These are phyloP conservation scores for Codiaeum variegatum DNA, from an alignment of 441 rosid genomes.

Conservation along the genomic window DNA sequence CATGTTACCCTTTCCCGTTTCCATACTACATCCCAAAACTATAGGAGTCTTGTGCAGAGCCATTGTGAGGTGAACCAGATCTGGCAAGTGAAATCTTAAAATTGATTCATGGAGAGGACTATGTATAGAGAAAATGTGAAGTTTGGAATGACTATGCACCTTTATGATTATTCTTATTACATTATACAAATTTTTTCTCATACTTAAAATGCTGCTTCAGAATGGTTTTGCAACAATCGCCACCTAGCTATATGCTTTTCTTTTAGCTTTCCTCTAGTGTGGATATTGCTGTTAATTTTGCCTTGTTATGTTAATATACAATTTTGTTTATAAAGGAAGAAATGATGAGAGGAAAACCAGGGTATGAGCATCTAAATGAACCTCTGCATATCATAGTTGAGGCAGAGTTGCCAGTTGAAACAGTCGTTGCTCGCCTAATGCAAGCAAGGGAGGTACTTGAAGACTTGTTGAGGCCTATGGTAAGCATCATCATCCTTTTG, in stretches of 20 bases:
- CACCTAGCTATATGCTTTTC: background rate
- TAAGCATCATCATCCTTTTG: conserved; percentile 27
- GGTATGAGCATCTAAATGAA: conserved; percentile 97
- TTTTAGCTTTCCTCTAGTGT: background rate
- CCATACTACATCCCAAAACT: too few relatives aligned
- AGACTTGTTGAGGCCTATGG: conserved; percentile 90
- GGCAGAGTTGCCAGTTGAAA: conserved; percentile 91
- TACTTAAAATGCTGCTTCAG: background rate
- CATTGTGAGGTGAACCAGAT: background rate
- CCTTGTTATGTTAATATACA: background rate
- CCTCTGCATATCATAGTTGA: conserved; percentile 93
- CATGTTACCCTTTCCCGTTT: too few relatives aligned
- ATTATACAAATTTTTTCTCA: background rate
- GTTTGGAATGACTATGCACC: background rate
- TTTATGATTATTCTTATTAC: background rate
- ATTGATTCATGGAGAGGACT: background rate
- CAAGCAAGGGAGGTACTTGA: conserved; percentile 93
- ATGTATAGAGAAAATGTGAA: background rate
- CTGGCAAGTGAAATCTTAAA: background rate
- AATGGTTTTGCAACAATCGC: background rate
- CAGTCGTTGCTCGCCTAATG: conserved; percentile 81
- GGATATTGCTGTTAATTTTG: background rate
- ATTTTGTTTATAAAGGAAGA: conserved; percentile 61
- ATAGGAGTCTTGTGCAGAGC: background rate
- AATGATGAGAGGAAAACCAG: conserved; percentile 94